These are phyloP conservation scores for Cornus suecica DNA, from an alignment of 148 eudicot genomes.

Conservation along the genomic window DNA sequence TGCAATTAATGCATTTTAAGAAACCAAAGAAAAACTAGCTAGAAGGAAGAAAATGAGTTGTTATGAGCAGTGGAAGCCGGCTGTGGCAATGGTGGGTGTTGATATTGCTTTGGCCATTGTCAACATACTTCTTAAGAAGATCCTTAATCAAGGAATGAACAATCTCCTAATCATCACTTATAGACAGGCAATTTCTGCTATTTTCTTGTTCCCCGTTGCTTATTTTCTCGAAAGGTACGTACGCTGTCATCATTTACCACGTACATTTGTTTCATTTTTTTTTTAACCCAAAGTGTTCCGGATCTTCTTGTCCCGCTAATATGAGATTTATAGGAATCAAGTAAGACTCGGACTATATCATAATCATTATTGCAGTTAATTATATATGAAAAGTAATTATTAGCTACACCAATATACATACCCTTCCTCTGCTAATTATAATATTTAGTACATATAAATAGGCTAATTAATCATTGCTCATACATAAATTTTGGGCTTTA, in stretches of 20 bases:
- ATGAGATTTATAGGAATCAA: too few relatives aligned
- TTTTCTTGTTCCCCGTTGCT: slow-evolving; percentile 62
- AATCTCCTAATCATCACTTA: slow-evolving; percentile 39
- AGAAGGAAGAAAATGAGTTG: slow-evolving; percentile 19
- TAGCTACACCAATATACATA: too few relatives aligned
- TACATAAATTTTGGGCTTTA: not conserved
- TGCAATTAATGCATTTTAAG: slow-evolving; percentile 1
- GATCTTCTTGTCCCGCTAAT: too few relatives aligned
- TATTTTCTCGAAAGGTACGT: slow-evolving; percentile 57
- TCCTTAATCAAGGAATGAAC: slow-evolving; percentile 36
- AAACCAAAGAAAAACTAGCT: not conserved
- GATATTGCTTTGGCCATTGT: slow-evolving; percentile 40
- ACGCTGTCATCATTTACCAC: not conserved
- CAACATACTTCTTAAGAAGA: slow-evolving; percentile 53
- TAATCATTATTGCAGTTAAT: too few relatives aligned
- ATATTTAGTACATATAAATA: too few relatives aligned
- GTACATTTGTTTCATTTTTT: too few relatives aligned
- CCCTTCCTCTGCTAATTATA: too few relatives aligned
- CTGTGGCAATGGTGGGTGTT: slow-evolving; percentile 38
- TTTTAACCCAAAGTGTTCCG: not conserved
- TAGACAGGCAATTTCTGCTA: slow-evolving; percentile 37
- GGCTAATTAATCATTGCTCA: not conserved
- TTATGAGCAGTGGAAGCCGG: slow-evolving; percentile 36
- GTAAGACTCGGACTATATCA: too few relatives aligned
- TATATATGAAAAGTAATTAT: too few relatives aligned